Base-by-base conservation (phyloP, 2,329 filamentous ascomycete species). In the Cordyceps farinosa region DNA sequence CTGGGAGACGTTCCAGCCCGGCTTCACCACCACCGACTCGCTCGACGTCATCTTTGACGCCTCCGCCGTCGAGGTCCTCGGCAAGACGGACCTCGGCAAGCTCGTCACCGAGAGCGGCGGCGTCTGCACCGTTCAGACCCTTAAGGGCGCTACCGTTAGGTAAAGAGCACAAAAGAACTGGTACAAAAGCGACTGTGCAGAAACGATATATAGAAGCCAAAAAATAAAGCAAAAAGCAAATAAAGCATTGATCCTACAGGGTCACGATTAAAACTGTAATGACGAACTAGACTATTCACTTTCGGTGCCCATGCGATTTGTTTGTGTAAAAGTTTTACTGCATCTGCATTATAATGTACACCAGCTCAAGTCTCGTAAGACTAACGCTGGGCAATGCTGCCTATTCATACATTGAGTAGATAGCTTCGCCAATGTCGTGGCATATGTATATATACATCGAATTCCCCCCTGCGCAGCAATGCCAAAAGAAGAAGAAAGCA, bases 1-100 rank as follows among this genome's bases (percentile, higher is more conserved):
- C 66, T 98, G 94, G 93, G 95, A 99, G 83, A 91, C 85, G 10
- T 91, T 97, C 79, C 94, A 98, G 83, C 92, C 93, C 1, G 95
- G 94, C 0, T 98, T 98, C 80, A 96, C 91, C 36, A 99, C 94
- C 8, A 96, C 90, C 1, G 89, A 89, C 8, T 78, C 77, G 53
- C 82, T 94, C 58, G 90, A 93, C 77, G 94, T 97, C 42, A 92
- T 84, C 0, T 99, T 98, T 74, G 90, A 98, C 71, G 90, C 90
- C 3, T 83, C 79, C 51, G 87, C 82, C 52, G 91, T 97, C 42
- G 89, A 91, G 77, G 87, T 89, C 76, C 80, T 94, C 64, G 87
- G 89, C 71, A 89, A 89, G 75, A 85, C 88, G 66, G 90, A 84
- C 29, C 67, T 85, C 51, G 84, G 84, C 66, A 86, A 85, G 78